phyloP scores from a whole-genome alignment of 306 rosid genomes.

The Gastrolobium bilobum region DNA sequence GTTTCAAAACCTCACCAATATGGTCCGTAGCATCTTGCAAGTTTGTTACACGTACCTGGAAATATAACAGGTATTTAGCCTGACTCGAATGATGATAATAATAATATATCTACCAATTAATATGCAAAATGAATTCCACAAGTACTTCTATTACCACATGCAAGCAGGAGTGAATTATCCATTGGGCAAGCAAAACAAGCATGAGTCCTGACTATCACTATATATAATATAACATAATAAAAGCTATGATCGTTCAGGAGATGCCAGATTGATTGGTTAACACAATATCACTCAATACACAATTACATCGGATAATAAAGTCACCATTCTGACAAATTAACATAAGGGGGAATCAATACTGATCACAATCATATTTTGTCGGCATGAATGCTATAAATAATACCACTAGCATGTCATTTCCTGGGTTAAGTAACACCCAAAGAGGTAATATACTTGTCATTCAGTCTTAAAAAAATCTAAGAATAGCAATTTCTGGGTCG shows the following conservation, averaged over 20 bases:
- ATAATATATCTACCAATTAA: conserved; percentile 1
- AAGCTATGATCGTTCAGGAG: not conserved
- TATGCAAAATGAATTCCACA: conserved; percentile 32
- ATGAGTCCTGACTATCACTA: not conserved
- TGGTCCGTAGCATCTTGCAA: conserved; percentile 93
- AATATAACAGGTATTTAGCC: conserved; percentile 27
- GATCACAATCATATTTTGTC: not conserved
- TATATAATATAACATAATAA: not conserved
- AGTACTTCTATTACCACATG: not conserved
- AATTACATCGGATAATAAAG: not conserved
- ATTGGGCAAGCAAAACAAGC: conserved; percentile 8
- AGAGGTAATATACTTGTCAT: not conserved
- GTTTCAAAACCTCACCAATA: conserved; percentile 94
- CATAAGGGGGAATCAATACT: conserved; percentile 19
- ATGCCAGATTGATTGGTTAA: not conserved
- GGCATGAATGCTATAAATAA: not conserved
- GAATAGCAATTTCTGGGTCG: not conserved
- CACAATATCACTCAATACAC: not conserved
- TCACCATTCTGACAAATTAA: conserved; percentile 5
- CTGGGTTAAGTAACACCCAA: conserved; percentile 2
- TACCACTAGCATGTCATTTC: not conserved
- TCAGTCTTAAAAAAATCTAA: not conserved
- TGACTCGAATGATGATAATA: not conserved
- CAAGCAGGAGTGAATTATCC: conserved; percentile 13
- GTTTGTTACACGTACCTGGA: conserved; percentile 95